A percentile compares a stretch with the other conserved stretches of the same genome.
phyloP scores from a whole-genome alignment of 1,284 basidiomycete genomes.

The Malassezia caprae region DNA sequence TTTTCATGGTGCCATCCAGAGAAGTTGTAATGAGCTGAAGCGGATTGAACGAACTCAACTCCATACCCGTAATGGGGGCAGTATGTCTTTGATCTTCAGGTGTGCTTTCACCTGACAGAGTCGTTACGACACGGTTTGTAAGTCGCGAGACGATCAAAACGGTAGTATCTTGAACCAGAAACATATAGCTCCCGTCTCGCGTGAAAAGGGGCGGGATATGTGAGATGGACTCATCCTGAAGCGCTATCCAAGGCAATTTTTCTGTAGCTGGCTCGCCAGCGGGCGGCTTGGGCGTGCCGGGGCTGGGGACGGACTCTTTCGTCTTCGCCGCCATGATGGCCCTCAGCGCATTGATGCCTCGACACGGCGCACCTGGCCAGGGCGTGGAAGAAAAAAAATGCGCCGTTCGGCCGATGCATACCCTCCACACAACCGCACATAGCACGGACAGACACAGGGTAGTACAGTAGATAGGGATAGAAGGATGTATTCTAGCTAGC shows the following conservation, averaged over 20 bases:
- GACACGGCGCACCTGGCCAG: not conserved
- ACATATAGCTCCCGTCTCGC: constrained; percentile 30
- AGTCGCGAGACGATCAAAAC: constrained; percentile 37
- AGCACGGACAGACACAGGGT: not conserved
- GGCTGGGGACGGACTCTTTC: not conserved
- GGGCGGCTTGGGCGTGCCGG: not conserved
- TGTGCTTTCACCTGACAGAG: constrained; percentile 24
- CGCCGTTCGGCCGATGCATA: constrained; percentile 15
- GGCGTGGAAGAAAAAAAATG: constrained; percentile 17
- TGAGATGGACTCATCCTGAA: constrained; percentile 13
- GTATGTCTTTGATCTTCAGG: constrained; percentile 18
- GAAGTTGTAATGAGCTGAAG: constrained; percentile 82
- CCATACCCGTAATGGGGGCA: constrained; percentile 56
- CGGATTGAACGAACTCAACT: constrained; percentile 72
- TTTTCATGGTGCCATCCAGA: constrained; percentile 67
- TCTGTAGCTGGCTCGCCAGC: too few species aligned
- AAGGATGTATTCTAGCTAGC: not conserved
- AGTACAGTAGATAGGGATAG: not conserved
- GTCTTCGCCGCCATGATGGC: constrained; percentile 5
- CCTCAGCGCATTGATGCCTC: not conserved
- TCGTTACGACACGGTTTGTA: constrained; percentile 39
- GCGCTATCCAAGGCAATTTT: constrained; percentile 7
- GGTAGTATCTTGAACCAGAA: constrained; percentile 31
- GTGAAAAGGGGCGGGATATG: constrained; percentile 17
- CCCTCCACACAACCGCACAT: not conserved